Conservation (phyloP, 2,329 filamentous ascomycete genomes). For the Penicillium aurantiogriseum region DNA sequence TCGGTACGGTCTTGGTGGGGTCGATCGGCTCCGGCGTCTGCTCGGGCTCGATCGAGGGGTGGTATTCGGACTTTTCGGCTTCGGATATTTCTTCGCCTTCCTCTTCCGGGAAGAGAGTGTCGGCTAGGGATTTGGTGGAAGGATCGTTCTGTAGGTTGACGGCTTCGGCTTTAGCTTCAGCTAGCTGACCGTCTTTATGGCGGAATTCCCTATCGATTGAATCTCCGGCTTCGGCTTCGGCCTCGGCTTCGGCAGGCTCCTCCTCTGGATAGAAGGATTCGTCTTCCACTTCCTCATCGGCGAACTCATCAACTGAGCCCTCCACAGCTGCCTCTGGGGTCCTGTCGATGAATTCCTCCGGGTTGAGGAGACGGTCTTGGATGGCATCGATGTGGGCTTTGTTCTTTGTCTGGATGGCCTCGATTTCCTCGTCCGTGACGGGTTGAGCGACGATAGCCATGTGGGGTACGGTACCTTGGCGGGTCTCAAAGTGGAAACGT, state of each 20-base stretch:
- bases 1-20: neutral
- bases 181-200: neutral
- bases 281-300: neutral
- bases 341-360: slow-evolving; percentile 17
- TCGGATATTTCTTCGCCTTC: neutral
- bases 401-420: slow-evolving; percentile 68
- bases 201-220: neutral
- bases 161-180: neutral
- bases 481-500: slow-evolving; percentile 78
- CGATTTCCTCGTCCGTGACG: slow-evolving; percentile 69
- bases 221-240: neutral
- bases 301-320: no score
- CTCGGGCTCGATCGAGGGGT: neutral
- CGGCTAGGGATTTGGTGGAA: neutral
- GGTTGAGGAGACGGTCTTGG: slow-evolving; percentile 53
- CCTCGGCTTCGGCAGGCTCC: neutral
- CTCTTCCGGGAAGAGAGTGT: neutral
- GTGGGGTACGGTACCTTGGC: slow-evolving; percentile 58
- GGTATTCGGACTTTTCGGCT: neutral
- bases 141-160: neutral
- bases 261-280: neutral
- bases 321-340: slow-evolving; percentile 16
- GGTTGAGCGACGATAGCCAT: slow-evolving; percentile 93
- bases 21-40: neutral
- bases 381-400: slow-evolving; percentile 66